Conservation (phyloP, 768 basidiomycete genomes). For the Pleurotus giganteus region DNA sequence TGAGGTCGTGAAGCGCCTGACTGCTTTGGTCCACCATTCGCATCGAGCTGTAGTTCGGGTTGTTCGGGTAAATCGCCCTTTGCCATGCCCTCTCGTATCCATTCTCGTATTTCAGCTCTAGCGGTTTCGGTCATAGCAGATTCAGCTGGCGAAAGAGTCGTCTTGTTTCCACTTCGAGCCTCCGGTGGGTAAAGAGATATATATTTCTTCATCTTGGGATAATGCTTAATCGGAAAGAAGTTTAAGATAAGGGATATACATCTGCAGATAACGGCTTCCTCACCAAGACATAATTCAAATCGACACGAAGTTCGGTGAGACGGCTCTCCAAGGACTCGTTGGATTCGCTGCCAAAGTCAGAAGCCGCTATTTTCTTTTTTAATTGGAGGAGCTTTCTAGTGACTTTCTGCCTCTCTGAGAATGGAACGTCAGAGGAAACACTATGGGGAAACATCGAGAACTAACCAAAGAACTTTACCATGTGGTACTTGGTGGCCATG, state of each 20-base stretch:
- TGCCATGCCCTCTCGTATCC: constrained; percentile 61
- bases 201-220: constrained; percentile 84
- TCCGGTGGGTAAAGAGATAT: constrained; percentile 86
- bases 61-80: constrained; percentile 54
- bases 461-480: constrained; percentile 91
- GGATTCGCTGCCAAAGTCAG: constrained; percentile 25
- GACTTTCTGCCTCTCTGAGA: constrained; percentile 83
- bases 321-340: constrained; percentile 43
- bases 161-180: constrained; percentile 37
- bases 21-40: constrained; percentile 6
- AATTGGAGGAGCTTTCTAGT: constrained; percentile 69
- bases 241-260: background rate
- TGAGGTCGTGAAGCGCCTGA: constrained; percentile 1
- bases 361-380: constrained; percentile 48
- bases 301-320: constrained; percentile 69
- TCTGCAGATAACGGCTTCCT: constrained; percentile 10
- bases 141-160: constrained; percentile 20
- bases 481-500: constrained; percentile 80
- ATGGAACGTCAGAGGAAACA: background rate
- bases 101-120: constrained; percentile 56
- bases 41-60: constrained; percentile 49
- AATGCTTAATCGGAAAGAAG: constrained; percentile 55
- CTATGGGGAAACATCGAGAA: background rate
- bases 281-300: constrained; percentile 89
- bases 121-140: constrained; percentile 41